Base-by-base conservation (phyloP, 345 rosid genomes). In the Crucihimalaya himalaica region DNA sequence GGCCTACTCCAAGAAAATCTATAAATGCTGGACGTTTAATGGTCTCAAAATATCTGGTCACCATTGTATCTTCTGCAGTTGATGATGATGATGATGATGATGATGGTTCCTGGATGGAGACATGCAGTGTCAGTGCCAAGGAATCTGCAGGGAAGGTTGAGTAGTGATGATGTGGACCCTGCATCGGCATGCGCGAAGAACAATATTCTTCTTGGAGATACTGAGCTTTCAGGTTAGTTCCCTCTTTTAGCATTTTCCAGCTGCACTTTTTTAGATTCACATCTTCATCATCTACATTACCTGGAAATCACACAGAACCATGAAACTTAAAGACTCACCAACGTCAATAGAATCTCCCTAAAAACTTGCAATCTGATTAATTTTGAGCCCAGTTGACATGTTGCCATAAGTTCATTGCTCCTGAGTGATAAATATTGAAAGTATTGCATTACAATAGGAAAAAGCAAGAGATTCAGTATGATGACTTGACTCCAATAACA, bases 1-100 rank as follows among this genome's bases (percentile, higher is more conserved):
- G 58, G 37, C 87, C 87, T 59, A 82, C 85, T 27, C 87, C 91
- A 47, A 87, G 86, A 76, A 87, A 87, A 74, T 85, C 91, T 72
- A 87, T 82, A 76, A 85, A 87, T 48, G 89, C 78, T 60, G 84
- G 85, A 45, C 79, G 43, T 31, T 46, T 59, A 23, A 39, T 68
- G 15, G 62, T 61, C 69, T 72, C 69, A 52, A 52, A 51, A 31
- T 62, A 61, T 71, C 61, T 40, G 40, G 55, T 47, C 69, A 63
- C 77, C 65, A 27, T 71, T 54, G 78, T 42, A 62, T 72, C 54
- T 15, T 63, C 81, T 70, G 78, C 78, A 55, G 4, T n/a, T 42
- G 61, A 40, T 74, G 84, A 65, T 72, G 52, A 27, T 59, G 85
- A 59, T 51, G 69, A 59, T 58, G 85, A 66, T 28, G 84, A 65